Base-by-base conservation (phyloP, 2,329 filamentous ascomycete genomes). In the Trichoderma atrobrunneum region DNA sequence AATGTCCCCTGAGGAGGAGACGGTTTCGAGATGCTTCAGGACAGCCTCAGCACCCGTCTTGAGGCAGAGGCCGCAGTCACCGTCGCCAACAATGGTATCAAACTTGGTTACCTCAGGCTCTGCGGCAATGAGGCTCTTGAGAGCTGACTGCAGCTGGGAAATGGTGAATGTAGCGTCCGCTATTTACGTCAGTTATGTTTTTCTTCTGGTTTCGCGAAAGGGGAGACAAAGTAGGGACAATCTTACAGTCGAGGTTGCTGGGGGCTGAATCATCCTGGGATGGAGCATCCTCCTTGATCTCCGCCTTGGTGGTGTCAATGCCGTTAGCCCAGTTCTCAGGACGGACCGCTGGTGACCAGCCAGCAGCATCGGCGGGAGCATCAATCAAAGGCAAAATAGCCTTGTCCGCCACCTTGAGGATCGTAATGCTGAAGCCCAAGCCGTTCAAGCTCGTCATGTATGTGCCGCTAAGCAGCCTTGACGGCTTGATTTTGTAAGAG, bases 401-500 rank as follows among this genome's bases (percentile, higher is more conserved):
- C 78, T 88, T 90, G 28, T 74, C 73, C 2, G 62, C 60, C 11
- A 75, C 65, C 43, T 75, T 74, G n/a, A 73, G 63, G 28, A 74
- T 78, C 2, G 90, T 91, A 72, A 92, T 87, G 74, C 89, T 92
- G 82, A 93, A 93, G 6, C 91, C 91, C 10, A 92, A 83, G 1
- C 90, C 91, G 75, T 93, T 93, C 74, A 93, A 80, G 74, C 90
- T 92, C 24, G 91, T 93, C 86, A 93, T 90, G 81, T 90, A 93
- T 0, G 90, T 92, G 12, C 73, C 76, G 32, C 72, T 73, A 3
- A 74, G 71, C 12, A 77, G 61, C 5, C 74, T 71, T 12, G 62
- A 91, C 89, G 34, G 89, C 84, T 91, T 87, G 39, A 77, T 59
- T 32, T 66, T 59, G 48, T 75, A 74, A 4, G 72, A 71, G 18